These are phyloP conservation scores for Cercospora zeae-maydis DNA, from an alignment of 2,329 filamentous ascomycete species.

Conservation along the genomic window DNA sequence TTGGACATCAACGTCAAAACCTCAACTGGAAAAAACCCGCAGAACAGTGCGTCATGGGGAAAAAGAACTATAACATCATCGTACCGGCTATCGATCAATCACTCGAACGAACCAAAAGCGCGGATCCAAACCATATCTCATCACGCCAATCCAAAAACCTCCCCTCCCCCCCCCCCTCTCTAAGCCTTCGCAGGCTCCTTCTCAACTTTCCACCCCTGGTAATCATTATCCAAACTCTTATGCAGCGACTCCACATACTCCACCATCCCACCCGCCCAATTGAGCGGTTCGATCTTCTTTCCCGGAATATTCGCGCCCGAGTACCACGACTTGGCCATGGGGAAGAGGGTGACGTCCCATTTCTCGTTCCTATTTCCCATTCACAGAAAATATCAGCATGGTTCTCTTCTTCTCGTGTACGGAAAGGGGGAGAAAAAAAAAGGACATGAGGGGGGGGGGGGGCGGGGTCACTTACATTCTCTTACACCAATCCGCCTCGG, in stretches of 20 bases:
- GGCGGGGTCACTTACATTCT: slow-evolving; percentile 19
- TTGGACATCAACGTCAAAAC: too few species aligned
- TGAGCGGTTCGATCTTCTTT: slow-evolving; percentile 46
- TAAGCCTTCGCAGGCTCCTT: slow-evolving; percentile 16
- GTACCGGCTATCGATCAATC: too few species aligned
- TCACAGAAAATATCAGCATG: too few species aligned
- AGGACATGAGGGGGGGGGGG: slow-evolving; percentile 32
- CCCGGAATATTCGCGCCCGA: slow-evolving; percentile 45
- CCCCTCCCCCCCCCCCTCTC: too few species aligned
- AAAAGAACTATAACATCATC: too few species aligned
- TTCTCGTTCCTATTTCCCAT: slow-evolving; percentile 28
- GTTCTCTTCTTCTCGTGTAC: not conserved
- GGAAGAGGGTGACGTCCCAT: slow-evolving; percentile 34
- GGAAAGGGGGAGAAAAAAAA: not conserved
- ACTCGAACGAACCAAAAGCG: too few species aligned
- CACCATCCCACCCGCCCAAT: slow-evolving; percentile 44
- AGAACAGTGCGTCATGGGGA: too few species aligned
- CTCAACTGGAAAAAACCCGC: too few species aligned
- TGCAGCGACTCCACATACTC: slow-evolving; percentile 29
- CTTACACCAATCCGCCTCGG: slow-evolving; percentile 43
- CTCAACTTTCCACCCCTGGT: slow-evolving; percentile 30
- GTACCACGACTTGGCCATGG: slow-evolving; percentile 36
- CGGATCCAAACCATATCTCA: too few species aligned
- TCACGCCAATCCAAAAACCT: too few species aligned
- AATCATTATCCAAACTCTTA: slow-evolving; percentile 31